Percentiles rank a stretch among this genome's conserved stretches.
These are phyloP conservation scores for Corchorus olitorius DNA, from an alignment of 345 rosid species.

Conservation along the genomic window DNA sequence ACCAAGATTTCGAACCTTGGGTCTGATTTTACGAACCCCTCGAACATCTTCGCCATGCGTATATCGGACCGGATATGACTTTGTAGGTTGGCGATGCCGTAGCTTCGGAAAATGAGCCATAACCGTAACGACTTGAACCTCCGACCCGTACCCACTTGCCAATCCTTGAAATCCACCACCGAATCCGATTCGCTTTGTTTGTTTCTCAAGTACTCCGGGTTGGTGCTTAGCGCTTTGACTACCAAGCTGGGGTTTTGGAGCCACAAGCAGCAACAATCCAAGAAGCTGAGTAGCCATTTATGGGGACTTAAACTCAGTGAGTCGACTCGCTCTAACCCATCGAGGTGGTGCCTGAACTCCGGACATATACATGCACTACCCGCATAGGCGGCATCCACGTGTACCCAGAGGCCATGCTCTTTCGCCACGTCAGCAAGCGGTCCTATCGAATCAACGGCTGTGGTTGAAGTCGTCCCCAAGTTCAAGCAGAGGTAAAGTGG, in stretches of 20 bases:
- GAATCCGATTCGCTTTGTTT: constrained; percentile 33
- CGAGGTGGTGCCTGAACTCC: constrained; percentile 40
- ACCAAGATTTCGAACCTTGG: constrained; percentile 40
- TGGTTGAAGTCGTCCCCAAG: constrained; percentile 48
- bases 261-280: constrained; percentile 56
- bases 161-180: constrained; percentile 49
- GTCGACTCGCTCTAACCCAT: constrained; percentile 47
- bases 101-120: constrained; percentile 41
- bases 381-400: constrained; percentile 35
- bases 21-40: constrained; percentile 39
- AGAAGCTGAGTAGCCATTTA: constrained; percentile 47
- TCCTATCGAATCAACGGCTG: constrained; percentile 43
- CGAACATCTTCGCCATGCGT: constrained; percentile 40
- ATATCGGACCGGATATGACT: constrained; percentile 40
- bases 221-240: constrained; percentile 35
- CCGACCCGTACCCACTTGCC: constrained; percentile 49
- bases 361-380: constrained; percentile 56
- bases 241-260: constrained; percentile 29
- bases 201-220: constrained; percentile 46
- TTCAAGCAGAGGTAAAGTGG: constrained; percentile 44
- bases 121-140: constrained; percentile 42
- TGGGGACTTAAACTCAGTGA: constrained; percentile 47
- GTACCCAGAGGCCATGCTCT: constrained; percentile 43
- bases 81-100: constrained; percentile 39
- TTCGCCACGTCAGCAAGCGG: constrained; percentile 36